Base-by-base conservation (phyloP, 257 asterid genomes). In the Primulina huaijiensis region DNA sequence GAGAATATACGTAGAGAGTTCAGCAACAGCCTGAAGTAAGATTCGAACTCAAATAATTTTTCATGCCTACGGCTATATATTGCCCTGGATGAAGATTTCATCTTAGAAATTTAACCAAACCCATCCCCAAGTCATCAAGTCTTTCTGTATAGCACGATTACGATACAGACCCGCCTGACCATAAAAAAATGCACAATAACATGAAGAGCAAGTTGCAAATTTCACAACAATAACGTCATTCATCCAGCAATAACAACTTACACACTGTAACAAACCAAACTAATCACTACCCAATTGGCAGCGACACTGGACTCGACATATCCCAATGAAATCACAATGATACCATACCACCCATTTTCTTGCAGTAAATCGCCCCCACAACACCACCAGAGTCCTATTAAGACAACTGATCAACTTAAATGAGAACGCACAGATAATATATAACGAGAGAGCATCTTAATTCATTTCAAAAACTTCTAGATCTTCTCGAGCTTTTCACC, bases 401-500 rank as follows among this genome's bases (percentile, higher is more conserved):
- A 56, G 75, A 73, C 73, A 64, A 66, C 25, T 66, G 72, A 60
- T 72, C 72, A 70, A 67, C 80, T 71, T 53, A 74, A 55, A 74
- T 1, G 53, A 72, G 68, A 59, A 77, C 60, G 57, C 65, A 40
- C 35, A 38, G 65, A 55, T 62, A 69, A 53, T 17, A 16, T 50
- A 65, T 67, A 73, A 65, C 63, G 59, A 38, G 67, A 70, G 69
- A 65, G 71, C 63, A 72, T 59, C 69, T 72, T 64, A 60, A 58
- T 56, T 60, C 29, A 8, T 7, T 61, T 67, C 78, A 38, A n/a
- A 25, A 60, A 35, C 56, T 68, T 72, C 76, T 69, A 85, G 69
- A 85, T 85, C 78, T 85, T 85, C 40, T 82, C 82, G 3, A 85
- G 83, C 88, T 85, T 85, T 59, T 82, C 88, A 2, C 88, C 86